Conservation (phyloP, 148 eudicot species). For the Diospyros lotus region DNA sequence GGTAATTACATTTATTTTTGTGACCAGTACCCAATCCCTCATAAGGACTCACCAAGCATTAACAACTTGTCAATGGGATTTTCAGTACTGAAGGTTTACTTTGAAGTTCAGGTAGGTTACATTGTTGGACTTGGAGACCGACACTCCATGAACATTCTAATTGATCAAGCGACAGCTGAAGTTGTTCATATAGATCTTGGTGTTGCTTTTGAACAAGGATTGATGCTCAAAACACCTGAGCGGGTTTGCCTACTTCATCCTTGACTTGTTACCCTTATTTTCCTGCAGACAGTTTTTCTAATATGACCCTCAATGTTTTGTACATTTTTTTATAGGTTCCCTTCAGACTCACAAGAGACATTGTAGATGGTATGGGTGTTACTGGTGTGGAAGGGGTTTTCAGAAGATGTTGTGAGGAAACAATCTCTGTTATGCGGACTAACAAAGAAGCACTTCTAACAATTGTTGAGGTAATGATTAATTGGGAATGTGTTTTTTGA, state of each 20-base stretch:
- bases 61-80: not conserved
- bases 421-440: conserved; percentile 89
- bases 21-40: not conserved
- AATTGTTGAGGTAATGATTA: conserved; percentile 69
- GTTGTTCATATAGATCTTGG: conserved; percentile 99
- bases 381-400: conserved; percentile 97
- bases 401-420: conserved; percentile 97
- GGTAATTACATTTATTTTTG: not conserved
- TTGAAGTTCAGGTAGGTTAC: conserved; percentile 72
- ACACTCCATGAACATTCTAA: conserved; percentile 89
- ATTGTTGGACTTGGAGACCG: conserved; percentile 98
- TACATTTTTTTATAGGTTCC: conserved; percentile 60
- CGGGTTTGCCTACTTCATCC: conserved; percentile 47
- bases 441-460: conserved; percentile 96
- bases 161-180: conserved; percentile 97
- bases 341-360: conserved; percentile 86
- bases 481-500: not conserved
- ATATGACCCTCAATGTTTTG: not conserved
- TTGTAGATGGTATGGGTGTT: conserved; percentile 96
- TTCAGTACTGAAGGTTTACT: conserved; percentile 3
- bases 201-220: conserved; percentile 97
- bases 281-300: not conserved
- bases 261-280: not conserved
- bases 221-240: conserved; percentile 99
- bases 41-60: not conserved